Evolutionary conservation across 805 yeast species (phyloP).

Genomic region (Candida tammaniensis): DNA sequence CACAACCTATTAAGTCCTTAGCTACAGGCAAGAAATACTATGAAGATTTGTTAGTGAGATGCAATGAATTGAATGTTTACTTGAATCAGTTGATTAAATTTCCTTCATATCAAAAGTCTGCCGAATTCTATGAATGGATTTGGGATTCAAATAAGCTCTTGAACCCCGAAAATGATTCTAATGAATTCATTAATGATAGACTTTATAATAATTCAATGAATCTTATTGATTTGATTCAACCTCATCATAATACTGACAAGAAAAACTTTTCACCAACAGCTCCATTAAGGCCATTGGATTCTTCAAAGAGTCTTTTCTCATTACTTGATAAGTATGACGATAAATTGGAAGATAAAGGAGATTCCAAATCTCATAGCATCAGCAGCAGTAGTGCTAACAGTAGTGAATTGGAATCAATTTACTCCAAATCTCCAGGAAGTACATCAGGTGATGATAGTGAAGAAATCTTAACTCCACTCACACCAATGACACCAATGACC

Average conservation of each 20-base stretch:
- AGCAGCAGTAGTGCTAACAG: not conserved
- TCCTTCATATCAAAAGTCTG: slow-evolving; percentile 23
- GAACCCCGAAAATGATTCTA: slow-evolving; percentile 12
- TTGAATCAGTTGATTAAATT: slow-evolving; percentile 18
- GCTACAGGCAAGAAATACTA: slow-evolving; percentile 14
- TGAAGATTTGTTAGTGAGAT: slow-evolving; percentile 18
- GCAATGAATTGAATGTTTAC: slow-evolving; percentile 25
- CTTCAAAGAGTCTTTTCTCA: no score
- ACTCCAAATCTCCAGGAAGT: slow-evolving; percentile 10
- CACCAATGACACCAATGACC: slow-evolving; percentile 11
- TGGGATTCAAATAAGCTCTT: slow-evolving; percentile 3
- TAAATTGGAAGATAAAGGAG: no score
- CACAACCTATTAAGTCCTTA: slow-evolving; percentile 23
- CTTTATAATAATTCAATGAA: slow-evolving; percentile 20
- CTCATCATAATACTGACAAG: slow-evolving; percentile 7
- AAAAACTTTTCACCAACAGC: slow-evolving; percentile 21
- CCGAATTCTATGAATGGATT: slow-evolving; percentile 19
- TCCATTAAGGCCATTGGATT: slow-evolving; percentile 16
- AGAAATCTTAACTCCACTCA: slow-evolving; percentile 4
- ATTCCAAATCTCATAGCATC: not conserved
- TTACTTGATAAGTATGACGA: slow-evolving; percentile 29
- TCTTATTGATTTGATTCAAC: slow-evolving; percentile 13
- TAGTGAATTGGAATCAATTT: slow-evolving; percentile 1
- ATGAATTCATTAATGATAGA: slow-evolving; percentile 19
- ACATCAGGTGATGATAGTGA: not conserved